A percentile compares a stretch with the other conserved stretches of the same genome.
Evolutionary conservation across 2,329 filamentous ascomycete genomes (phyloP).

Genomic region (Rutstroemia sp.): DNA sequence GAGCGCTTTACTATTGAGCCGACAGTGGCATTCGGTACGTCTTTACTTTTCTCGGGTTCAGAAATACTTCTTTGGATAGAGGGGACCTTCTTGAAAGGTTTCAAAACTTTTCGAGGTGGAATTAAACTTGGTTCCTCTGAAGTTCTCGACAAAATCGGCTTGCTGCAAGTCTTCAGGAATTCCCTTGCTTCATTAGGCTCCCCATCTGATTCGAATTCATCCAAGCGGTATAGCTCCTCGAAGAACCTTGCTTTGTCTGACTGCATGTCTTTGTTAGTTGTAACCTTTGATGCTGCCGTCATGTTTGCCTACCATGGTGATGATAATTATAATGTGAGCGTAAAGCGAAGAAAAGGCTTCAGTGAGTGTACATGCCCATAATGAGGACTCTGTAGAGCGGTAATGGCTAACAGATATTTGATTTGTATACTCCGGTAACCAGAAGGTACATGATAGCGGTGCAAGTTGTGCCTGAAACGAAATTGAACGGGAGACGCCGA

Average conservation of each 20-base stretch:
- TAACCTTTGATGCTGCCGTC: neutral
- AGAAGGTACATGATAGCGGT: no score
- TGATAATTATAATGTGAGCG: neutral
- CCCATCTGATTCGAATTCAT: constrained; percentile 24
- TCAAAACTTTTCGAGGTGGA: neutral
- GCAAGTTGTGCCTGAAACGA: no score
- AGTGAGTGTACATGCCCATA: no score
- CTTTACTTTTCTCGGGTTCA: constrained; percentile 14
- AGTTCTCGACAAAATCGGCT: constrained; percentile 10
- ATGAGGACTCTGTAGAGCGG: no score
- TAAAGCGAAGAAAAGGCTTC: neutral
- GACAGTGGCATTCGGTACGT: neutral
- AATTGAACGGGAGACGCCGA: no score
- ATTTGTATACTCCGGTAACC: no score
- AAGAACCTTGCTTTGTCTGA: constrained; percentile 9
- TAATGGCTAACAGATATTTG: no score
- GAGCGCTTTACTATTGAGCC: constrained; percentile 10
- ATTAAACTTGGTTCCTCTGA: neutral
- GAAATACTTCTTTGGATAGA: constrained; percentile 19
- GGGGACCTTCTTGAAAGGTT: constrained; percentile 15
- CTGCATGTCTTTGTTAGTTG: neutral
- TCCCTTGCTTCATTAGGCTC: constrained; percentile 16
- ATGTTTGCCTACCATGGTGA: neutral
- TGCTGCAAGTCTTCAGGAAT: constrained; percentile 9
- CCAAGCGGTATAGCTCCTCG: constrained; percentile 19